Evolutionary conservation across 148 eudicot species (phyloP), one percentile per base, ranked within the genome.

Genomic region (Amaranthus hypochondriacus): DNA sequence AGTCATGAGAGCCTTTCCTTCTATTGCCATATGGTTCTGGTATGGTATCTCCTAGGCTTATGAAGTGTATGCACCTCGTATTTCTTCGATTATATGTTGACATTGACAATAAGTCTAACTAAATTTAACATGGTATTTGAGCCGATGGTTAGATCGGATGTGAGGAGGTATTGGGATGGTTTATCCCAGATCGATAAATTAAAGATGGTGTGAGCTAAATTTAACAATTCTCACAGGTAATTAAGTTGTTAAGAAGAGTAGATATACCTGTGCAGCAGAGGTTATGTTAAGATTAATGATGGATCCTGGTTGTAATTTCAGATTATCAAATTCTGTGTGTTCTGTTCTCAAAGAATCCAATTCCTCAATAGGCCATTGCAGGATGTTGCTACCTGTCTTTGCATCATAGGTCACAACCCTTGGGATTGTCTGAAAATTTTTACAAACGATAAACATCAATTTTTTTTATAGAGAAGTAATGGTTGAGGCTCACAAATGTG

Each of bases 351-450:
- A 81, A 21, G 74, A 78, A 78, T 91, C 86, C 18, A 93, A 75
- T 64, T 93, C 98, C 61, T 88, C 82, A 4, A 89, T 87, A 3
- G 98, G 98, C 97, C 92, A 89, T 56, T 93, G 95, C 39, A 93
- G 78, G 70, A 93, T 52, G 79, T 91, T 91, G 79, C 80, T 83
- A n/a, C 88, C 82, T 0, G 97, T 93, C 78, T 89, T 87, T 39
- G 79, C 65, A 69, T 93, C 98, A n/a, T 77, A 85, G 50, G 90
- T 86, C 39, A 93, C 84, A 4, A 84, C 87, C 74, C 98, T 89
- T 48, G 98, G 98, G 76, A 93, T 86, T 6, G 84, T 71, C 97
- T 93, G 80, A 14, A 4, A 28, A 28, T 0, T 28, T 28, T 28
- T 15, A 18, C 18, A n/a, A 48, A 18, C 48, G 11, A 73, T 5